phyloP scores from a whole-genome alignment of 2,329 filamentous ascomycete genomes.

The Huntiella decipiens region DNA sequence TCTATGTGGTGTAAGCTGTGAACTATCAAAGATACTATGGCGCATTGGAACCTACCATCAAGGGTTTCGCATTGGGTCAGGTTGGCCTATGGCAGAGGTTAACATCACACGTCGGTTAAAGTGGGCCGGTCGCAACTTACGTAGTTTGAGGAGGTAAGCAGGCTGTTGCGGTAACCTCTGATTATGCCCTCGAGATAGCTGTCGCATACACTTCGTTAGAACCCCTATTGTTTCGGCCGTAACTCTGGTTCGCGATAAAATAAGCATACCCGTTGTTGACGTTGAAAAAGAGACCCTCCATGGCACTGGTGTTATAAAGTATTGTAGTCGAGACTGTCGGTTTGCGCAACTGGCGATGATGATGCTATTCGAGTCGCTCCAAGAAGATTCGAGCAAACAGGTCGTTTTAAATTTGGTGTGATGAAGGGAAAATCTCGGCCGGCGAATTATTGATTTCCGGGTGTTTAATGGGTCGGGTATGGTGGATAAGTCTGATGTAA shows the following conservation, averaged over 20 bases:
- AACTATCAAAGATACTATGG: neutral
- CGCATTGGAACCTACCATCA: conserved; percentile 44
- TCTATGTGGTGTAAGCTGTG: conserved; percentile 32
- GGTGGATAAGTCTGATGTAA: conserved; percentile 1
- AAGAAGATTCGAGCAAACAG: too few species aligned
- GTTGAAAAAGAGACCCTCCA: conserved; percentile 92
- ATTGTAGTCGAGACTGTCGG: conserved; percentile 10
- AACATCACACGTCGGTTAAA: conserved; percentile 51
- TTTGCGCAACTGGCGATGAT: too few species aligned
- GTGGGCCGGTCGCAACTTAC: conserved; percentile 40
- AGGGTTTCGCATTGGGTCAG: conserved; percentile 95
- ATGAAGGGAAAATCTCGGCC: neutral
- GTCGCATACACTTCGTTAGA: conserved; percentile 9
- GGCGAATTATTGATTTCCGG: neutral
- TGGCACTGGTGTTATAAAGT: conserved; percentile 22
- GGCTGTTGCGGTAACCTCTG: conserved; percentile 84
- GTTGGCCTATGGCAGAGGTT: conserved; percentile 78
- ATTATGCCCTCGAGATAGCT: conserved; percentile 97
- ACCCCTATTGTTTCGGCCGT: neutral
- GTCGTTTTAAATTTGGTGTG: neutral
- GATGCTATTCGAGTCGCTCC: too few species aligned
- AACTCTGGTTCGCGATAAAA: neutral
- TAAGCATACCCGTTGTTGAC: conserved; percentile 67
- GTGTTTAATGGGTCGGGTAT: neutral
- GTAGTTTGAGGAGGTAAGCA: conserved; percentile 81